Evolutionary conservation across 305 asterid genomes (phyloP).

Genomic region (Solanum hybrid): DNA sequence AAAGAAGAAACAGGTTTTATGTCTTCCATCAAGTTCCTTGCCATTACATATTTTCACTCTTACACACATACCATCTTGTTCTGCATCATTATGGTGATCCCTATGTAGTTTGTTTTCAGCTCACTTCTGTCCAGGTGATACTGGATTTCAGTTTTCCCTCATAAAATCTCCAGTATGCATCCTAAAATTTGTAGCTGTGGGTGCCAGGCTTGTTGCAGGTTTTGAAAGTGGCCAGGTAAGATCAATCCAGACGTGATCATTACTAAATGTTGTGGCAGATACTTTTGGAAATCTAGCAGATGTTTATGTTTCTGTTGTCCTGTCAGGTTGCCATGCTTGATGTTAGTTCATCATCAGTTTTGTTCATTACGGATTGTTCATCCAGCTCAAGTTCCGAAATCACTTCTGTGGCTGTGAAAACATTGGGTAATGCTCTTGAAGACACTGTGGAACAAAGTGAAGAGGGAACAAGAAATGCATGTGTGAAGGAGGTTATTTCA

Average conservation of each 20-base stretch:
- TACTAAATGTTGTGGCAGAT: neutral
- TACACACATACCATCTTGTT: neutral
- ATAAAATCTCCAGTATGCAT: constrained; percentile 60
- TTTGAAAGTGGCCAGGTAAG: constrained; percentile 73
- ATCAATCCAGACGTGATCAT: constrained; percentile 1
- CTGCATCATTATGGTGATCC: constrained; percentile 14
- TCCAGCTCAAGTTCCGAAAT: constrained; percentile 47
- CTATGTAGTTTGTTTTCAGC: constrained; percentile 42
- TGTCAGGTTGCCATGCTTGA: constrained; percentile 83
- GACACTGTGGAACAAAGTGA: constrained; percentile 28
- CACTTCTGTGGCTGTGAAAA: constrained; percentile 46
- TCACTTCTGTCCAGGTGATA: constrained; percentile 29
- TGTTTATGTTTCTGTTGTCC: constrained; percentile 11
- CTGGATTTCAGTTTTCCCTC: constrained; percentile 36
- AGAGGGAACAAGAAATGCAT: constrained; percentile 27
- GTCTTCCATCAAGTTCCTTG: neutral
- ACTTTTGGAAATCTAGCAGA: constrained; percentile 3
- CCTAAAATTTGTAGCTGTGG: constrained; percentile 48
- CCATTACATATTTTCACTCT: neutral
- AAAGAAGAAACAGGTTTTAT: neutral
- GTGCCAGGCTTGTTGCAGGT: constrained; percentile 64
- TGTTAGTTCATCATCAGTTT: constrained; percentile 52
- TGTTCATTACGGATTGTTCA: constrained; percentile 52
- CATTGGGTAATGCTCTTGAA: constrained; percentile 22
- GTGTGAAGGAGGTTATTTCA: constrained; percentile 41